Percentiles rank a stretch among this genome's conserved stretches.
phyloP scores from a whole-genome alignment of 116 monocot genomes.

The Iris pallida region DNA sequence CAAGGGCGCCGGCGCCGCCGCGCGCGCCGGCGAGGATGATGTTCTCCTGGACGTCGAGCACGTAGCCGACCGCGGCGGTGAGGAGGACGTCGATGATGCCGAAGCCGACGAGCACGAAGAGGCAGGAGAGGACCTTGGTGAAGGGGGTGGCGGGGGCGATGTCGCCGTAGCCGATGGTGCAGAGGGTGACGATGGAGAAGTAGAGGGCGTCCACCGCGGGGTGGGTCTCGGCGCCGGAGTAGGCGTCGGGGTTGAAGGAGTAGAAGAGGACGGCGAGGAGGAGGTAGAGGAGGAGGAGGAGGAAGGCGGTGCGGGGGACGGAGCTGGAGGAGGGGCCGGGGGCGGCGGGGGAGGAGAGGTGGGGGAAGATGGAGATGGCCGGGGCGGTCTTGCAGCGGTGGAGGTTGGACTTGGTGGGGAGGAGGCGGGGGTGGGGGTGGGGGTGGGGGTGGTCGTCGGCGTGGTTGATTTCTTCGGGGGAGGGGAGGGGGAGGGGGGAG shows the following conservation, averaged over 20 bases:
- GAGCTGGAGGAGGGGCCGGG: conserved; percentile 11
- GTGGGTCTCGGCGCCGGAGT: conserved; percentile 48
- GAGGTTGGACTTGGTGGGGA: conserved; percentile 10
- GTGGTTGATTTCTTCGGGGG: not conserved
- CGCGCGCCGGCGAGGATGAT: conserved; percentile 24
- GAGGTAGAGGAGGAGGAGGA: conserved; percentile 41
- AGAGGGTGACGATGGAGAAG: conserved; percentile 61
- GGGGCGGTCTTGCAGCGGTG: conserved; percentile 33
- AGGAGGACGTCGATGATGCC: conserved; percentile 50
- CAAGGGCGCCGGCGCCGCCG: conserved; percentile 9
- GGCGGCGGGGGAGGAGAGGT: not conserved
- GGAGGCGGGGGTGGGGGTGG: not conserved
- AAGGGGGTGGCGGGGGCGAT: conserved; percentile 40
- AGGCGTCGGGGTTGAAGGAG: conserved; percentile 23
- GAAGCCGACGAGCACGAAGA: conserved; percentile 59
- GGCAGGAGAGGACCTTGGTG: conserved; percentile 45
- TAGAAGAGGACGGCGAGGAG: conserved; percentile 32
- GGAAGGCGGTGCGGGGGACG: conserved; percentile 20
- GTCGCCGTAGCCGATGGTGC: conserved; percentile 71
- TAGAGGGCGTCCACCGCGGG: conserved; percentile 51
- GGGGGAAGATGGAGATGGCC: conserved; percentile 23
- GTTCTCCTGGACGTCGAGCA: conserved; percentile 45
- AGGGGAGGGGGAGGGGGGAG: conserved; percentile 1
- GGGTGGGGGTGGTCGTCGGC: not conserved
- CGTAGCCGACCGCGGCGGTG: conserved; percentile 33